phyloP scores from a whole-genome alignment of 176 grass and related monocot species.

The Dactylis glomerata region DNA sequence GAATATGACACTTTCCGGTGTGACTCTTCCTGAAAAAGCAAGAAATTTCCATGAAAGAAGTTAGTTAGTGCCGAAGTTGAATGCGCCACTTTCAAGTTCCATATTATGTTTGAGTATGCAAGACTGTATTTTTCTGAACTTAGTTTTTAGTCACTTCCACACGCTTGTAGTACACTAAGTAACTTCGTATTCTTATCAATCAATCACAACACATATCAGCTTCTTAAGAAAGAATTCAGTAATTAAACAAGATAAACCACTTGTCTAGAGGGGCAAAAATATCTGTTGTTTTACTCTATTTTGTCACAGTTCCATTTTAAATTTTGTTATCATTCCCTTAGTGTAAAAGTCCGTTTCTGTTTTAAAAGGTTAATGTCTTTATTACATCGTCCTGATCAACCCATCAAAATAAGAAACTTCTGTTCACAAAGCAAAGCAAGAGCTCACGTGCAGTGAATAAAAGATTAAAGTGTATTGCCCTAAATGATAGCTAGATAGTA shows the following conservation, averaged over 20 bases:
- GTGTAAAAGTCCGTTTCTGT: not conserved
- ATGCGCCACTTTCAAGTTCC: slow-evolving; percentile 65
- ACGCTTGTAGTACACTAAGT: not conserved
- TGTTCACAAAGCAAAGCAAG: not conserved
- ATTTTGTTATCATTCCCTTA: not conserved
- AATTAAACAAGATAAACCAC: not conserved
- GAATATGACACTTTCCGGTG: slow-evolving; percentile 93
- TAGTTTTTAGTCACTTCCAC: not conserved
- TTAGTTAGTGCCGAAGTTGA: slow-evolving; percentile 76
- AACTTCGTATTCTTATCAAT: not conserved
- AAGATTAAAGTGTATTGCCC: not conserved
- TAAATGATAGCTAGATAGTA: not conserved
- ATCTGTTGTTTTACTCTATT: not conserved
- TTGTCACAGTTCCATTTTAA: not conserved
- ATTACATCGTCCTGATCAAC: slow-evolving; percentile 4
- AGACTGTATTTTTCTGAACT: not conserved
- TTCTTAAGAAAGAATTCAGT: not conserved
- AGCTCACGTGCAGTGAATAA: not conserved
- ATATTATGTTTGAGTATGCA: slow-evolving; percentile 1
- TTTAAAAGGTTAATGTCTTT: not conserved
- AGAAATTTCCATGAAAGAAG: slow-evolving; percentile 6
- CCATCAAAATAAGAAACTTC: slow-evolving; percentile 6
- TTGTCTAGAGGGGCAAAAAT: not conserved
- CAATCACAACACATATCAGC: not conserved
- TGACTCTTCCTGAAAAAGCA: slow-evolving; percentile 74